These are phyloP conservation scores for Dorcoceras hygrometricum DNA, from an alignment of 257 asterid species.

Conservation along the genomic window DNA sequence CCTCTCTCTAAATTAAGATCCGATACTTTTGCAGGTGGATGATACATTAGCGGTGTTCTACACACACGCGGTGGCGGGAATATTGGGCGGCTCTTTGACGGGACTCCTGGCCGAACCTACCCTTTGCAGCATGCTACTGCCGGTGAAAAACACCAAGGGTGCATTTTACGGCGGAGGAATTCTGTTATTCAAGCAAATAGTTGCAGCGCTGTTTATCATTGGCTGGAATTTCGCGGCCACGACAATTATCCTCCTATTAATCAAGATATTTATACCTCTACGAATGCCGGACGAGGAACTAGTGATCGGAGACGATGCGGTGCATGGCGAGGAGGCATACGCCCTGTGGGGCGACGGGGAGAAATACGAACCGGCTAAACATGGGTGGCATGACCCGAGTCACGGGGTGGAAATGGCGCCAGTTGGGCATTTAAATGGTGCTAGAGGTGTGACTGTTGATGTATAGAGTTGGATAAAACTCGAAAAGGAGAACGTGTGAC, in stretches of 20 bases:
- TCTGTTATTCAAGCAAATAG: slow-evolving; percentile 61
- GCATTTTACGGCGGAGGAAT: slow-evolving; percentile 65
- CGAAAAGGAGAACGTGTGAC: too few relatives aligned
- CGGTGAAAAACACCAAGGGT: slow-evolving; percentile 67
- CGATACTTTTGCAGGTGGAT: slow-evolving; percentile 49
- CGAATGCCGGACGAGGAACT: slow-evolving; percentile 86
- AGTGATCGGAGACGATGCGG: slow-evolving; percentile 88
- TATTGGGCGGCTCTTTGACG: slow-evolving; percentile 73
- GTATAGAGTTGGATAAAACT: slow-evolving; percentile 29
- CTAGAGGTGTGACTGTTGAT: slow-evolving; percentile 66
- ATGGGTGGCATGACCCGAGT: slow-evolving; percentile 51
- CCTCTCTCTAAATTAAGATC: background rate
- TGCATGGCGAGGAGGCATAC: slow-evolving; percentile 91
- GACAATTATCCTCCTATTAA: slow-evolving; percentile 51
- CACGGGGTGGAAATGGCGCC: slow-evolving; percentile 35
- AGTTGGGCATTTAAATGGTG: slow-evolving; percentile 44
- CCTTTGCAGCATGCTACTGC: slow-evolving; percentile 62
- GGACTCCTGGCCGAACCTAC: slow-evolving; percentile 76
- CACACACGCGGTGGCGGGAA: slow-evolving; percentile 87
- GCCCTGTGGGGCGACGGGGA: slow-evolving; percentile 98
- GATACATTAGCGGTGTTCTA: slow-evolving; percentile 86
- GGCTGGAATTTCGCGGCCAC: slow-evolving; percentile 77
- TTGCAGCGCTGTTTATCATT: slow-evolving; percentile 64
- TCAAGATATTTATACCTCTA: slow-evolving; percentile 54
- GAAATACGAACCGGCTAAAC: slow-evolving; percentile 56